Conservation (phyloP, 805 yeast species). For the Starmerella sirachaensis region DNA sequence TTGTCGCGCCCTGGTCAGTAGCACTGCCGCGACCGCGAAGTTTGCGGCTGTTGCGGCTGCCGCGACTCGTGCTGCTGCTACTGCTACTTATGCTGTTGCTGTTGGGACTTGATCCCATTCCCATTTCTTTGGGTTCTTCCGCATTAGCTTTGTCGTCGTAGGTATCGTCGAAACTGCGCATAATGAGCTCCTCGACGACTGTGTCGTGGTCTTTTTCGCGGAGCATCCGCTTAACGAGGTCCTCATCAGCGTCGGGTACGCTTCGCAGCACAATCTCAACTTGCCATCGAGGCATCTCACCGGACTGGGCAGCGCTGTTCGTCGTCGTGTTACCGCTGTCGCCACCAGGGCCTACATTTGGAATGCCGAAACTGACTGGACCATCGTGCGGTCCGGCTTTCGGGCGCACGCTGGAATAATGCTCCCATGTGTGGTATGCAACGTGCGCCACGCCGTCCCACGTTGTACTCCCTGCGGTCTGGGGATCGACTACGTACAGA, state of each 20-base stretch:
- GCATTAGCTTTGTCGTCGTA: neutral
- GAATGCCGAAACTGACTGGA: conserved; percentile 10
- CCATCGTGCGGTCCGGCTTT: conserved; percentile 31
- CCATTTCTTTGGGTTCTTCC: neutral
- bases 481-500: conserved; percentile 28
- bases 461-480: neutral
- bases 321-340: neutral
- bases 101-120: too few relatives aligned
- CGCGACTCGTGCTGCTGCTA: neutral
- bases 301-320: neutral
- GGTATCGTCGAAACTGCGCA: conserved; percentile 10
- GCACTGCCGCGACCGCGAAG: neutral
- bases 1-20: too few relatives aligned
- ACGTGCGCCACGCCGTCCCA: conserved; percentile 22
- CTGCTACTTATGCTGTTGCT: neutral
- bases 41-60: neutral
- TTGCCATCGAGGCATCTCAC: conserved; percentile 24
- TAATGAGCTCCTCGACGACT: conserved; percentile 26
- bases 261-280: conserved; percentile 25
- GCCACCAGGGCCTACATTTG: neutral
- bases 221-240: conserved; percentile 9
- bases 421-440: conserved; percentile 36
- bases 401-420: conserved; percentile 33
- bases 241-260: conserved; percentile 21
- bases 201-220: conserved; percentile 20